Conservation (phyloP, 768 basidiomycete species). For the Tephrocybe sp. region DNA sequence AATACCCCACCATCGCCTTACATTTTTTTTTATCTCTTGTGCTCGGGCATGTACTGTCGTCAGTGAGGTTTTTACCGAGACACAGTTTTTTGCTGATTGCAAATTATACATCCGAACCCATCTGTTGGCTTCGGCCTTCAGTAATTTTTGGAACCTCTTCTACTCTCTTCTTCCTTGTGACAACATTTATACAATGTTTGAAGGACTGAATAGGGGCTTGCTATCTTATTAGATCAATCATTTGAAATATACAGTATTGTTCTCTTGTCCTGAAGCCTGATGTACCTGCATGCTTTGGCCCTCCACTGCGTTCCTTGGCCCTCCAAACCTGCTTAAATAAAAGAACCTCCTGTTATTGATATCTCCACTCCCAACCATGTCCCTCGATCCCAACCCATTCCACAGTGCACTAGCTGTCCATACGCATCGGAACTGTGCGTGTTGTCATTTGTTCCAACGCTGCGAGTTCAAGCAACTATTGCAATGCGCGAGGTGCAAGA, state of each 20-base stretch:
- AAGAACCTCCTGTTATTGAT: no score
- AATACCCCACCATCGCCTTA: constrained; percentile 32
- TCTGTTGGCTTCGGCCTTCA: constrained; percentile 31
- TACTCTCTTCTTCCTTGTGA: neutral
- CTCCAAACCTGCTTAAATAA: no score
- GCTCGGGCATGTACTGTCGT: constrained; percentile 94
- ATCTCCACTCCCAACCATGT: no score
- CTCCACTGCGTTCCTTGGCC: no score
- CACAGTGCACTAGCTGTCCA: neutral
- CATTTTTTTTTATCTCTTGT: constrained; percentile 69
- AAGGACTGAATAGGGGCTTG: neutral
- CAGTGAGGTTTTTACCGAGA: constrained; percentile 96
- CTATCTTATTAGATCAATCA: neutral
- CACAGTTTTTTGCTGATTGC: constrained; percentile 96
- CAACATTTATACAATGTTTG: neutral
- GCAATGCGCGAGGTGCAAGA: neutral
- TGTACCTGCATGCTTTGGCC: no score
- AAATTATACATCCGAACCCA: constrained; percentile 78
- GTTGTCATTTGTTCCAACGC: constrained; percentile 3
- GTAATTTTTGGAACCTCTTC: constrained; percentile 72
- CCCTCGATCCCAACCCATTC: constrained; percentile 1
- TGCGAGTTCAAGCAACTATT: neutral
- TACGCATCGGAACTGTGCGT: constrained; percentile 4
- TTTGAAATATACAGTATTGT: no score
- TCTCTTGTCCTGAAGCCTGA: no score